A percentile compares a stretch with the other conserved stretches of the same genome.
Conservation (phyloP, 2,329 filamentous ascomycete genomes). For the Sporothrix sp. region DNA sequence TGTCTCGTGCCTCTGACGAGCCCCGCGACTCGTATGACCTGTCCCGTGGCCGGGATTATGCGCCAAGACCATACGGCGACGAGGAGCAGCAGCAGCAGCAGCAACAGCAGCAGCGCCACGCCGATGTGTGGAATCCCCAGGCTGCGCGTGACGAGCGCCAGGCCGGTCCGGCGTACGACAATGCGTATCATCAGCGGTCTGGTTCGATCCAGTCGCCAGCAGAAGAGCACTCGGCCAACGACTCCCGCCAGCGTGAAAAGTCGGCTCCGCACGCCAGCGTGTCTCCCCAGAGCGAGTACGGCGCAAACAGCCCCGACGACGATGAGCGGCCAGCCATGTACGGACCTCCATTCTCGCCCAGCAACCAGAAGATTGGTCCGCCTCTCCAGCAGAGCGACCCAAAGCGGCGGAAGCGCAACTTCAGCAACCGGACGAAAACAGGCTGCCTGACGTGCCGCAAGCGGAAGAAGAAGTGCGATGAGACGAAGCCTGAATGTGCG, state of each 20-base stretch:
- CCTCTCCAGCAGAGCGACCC: slow-evolving; percentile 45
- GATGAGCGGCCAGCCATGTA: slow-evolving; percentile 38
- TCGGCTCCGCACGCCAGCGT: slow-evolving; percentile 26
- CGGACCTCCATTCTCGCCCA: slow-evolving; percentile 35
- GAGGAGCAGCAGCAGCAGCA: slow-evolving; percentile 7
- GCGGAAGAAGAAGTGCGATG: slow-evolving; percentile 97
- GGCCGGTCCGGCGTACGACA: slow-evolving; percentile 38
- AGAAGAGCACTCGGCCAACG: slow-evolving; percentile 41
- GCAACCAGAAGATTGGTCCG: slow-evolving; percentile 36
- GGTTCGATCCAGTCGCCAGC: slow-evolving; percentile 31
- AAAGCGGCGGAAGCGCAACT: slow-evolving; percentile 68
- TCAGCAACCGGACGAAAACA: slow-evolving; percentile 93
- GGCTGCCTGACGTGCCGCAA: slow-evolving; percentile 86
- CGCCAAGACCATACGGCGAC: background rate
- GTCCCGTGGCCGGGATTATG: background rate
- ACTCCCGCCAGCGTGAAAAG: slow-evolving; percentile 21
- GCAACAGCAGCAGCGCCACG: slow-evolving; percentile 21
- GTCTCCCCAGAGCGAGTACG: slow-evolving; percentile 39
- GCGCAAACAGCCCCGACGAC: slow-evolving; percentile 44
- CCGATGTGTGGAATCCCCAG: slow-evolving; percentile 40
- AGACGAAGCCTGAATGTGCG: slow-evolving; percentile 85
- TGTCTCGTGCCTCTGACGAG: slow-evolving; percentile 1
- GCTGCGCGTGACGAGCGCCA: slow-evolving; percentile 39
- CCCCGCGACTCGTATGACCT: slow-evolving; percentile 12
- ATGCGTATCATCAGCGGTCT: slow-evolving; percentile 35